Base-by-base conservation (phyloP, 164 flowering plant genomes). In the Saururus chinensis region DNA sequence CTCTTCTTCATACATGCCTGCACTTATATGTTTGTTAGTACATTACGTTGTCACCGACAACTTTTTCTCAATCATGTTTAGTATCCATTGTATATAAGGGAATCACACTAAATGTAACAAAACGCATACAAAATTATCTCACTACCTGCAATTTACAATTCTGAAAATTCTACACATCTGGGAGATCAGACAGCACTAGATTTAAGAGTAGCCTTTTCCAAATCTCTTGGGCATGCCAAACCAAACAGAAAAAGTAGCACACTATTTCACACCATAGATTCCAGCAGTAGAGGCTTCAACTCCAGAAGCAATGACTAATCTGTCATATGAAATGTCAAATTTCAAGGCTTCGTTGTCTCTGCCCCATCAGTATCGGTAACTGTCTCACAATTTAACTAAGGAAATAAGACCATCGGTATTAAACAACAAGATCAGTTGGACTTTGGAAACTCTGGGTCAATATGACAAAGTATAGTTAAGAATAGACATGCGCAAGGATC, bases 171-270 rank as follows among this genome's bases (percentile, higher is more conserved):
- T 30, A 42, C 20, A 56, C 41, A 83, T 95, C 95, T 68, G 95
- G 95, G 79, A 75, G 79, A 75, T 84, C 81, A 65, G 86, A 82
- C 30, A 83, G 78, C 98, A 91, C 88, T 58, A 91, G 78, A 74
- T 91, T 91, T 51, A 85, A 66, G 40, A 91, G 95, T 64, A 91
- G 89, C 74, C 79, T 86, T 76, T 73, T 88, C 67, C 96, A 74
- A 30, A 91, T 91, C 65, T 84, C 96, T 73, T 91, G 98, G n/a
- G 96, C 98, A 75, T 91, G 88, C 61, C 65, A 60, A 19, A 91
- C 98, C 73, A 88, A 24, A 88, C 90, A 68, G 88, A 91, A 67
- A 59, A 71, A 1, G 95, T 71, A 1, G 95, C 93, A 63, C 88
- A 74, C 66, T 91, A 95, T 71, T 84, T 74, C 48, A 88, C 98